Base-by-base conservation (phyloP, 1,284 basidiomycete species). In the Fomitopsis pinicola region DNA sequence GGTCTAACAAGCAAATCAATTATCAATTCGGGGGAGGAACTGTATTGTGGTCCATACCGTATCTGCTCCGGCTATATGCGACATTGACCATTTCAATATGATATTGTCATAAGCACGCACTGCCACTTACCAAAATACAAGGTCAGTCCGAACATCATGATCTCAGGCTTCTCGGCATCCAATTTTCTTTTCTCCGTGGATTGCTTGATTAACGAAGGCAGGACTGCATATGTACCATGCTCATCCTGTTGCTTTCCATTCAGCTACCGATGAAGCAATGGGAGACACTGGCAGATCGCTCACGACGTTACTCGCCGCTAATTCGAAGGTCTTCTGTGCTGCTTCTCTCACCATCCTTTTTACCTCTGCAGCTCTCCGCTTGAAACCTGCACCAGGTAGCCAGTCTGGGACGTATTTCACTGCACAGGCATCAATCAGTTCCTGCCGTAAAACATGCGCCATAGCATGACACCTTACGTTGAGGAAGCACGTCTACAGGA, bases 401-500 rank as follows among this genome's bases (percentile, higher is more conserved):
- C 56, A 58, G 5, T 44, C 10, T 12, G 56, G 56, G 8, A 58
- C 5, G 28, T 58, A 38, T 48, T 35, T 48, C 3, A 58, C 56
- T 58, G 15, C 7, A 14, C 5, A 3, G 5, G 22, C 22, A 19
- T 33, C 30, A 17, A 36, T 17, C 22, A 12, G 3, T 30, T 33
- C 22, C 26, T 26, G 10, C 8, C 10, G 46, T 7, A 22, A 26
- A n/a, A 17, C 12, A 6, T 2, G 35, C n/a, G 44, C 7, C 1
- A 58, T 38, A 42, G 57, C 68, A 14, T 59, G 68, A 40, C 38
- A 10, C 6, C 72, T 66, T 64, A 75, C 83, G 68, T 33, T 76
- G 63, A 35, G 83, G 82, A 66, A 85, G 80, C 66, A 81, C 83
- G 70, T 85, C 83, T 6, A 84, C 82, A 55, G 83, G 71, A 59